These are phyloP conservation scores for Sporothrix curviconia DNA, from an alignment of 2,329 filamentous ascomycete genomes.

Conservation along the genomic window DNA sequence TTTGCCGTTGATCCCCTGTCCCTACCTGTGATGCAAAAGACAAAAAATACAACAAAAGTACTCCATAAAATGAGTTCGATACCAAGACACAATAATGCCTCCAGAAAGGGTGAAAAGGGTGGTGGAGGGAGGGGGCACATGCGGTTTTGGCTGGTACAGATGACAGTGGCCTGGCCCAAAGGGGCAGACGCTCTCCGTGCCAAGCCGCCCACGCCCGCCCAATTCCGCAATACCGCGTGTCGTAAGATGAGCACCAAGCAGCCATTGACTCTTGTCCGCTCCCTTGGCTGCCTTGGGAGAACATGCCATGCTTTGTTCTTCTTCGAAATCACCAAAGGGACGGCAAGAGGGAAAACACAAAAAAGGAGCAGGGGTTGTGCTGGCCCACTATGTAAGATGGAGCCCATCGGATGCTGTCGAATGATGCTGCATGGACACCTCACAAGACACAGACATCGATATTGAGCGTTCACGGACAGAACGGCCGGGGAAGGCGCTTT, in stretches of 20 bases:
- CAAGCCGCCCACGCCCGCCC: neutral
- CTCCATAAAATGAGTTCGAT: constrained; percentile 6
- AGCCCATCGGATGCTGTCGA: no score
- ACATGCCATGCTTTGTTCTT: neutral
- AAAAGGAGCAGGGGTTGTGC: neutral
- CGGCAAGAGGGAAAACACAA: neutral
- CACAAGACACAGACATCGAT: no score
- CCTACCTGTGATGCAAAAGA: neutral
- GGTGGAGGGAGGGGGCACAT: neutral
- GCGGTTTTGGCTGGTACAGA: neutral
- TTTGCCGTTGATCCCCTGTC: neutral
- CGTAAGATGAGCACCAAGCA: neutral
- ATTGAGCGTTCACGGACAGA: neutral
- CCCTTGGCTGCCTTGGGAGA: neutral
- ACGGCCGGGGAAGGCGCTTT: neutral
- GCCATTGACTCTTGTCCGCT: neutral
- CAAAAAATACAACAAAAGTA: no score
- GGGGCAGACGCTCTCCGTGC: neutral
- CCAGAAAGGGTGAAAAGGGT: no score
- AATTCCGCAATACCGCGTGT: neutral
- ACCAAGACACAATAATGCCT: constrained; percentile 3
- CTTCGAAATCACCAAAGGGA: neutral
- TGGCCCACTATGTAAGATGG: no score
- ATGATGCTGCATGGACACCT: no score
- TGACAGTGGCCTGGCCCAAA: neutral